These are phyloP conservation scores for Hypoxylon crocopeplum DNA, from an alignment of 495 filamentous ascomycete species.

Conservation along the genomic window DNA sequence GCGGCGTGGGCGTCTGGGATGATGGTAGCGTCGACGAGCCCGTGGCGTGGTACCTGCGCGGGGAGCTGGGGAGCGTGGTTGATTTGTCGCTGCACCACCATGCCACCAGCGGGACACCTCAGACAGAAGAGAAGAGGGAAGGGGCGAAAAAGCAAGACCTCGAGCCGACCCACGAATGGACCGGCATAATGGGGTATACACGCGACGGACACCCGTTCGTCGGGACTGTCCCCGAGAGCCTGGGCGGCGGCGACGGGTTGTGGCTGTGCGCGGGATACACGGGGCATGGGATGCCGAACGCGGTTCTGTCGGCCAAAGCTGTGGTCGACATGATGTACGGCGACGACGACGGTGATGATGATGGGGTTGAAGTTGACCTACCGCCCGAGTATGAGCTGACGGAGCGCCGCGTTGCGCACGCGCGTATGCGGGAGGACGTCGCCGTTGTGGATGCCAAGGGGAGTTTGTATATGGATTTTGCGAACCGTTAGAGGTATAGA, in stretches of 20 bases:
- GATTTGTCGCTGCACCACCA: conserved; percentile 30
- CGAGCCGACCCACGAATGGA: conserved; percentile 71
- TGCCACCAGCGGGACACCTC: background rate
- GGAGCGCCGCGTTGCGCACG: conserved; percentile 46
- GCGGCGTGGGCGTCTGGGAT: conserved; percentile 63
- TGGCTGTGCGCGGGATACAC: conserved; percentile 70
- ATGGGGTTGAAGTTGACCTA: conserved; percentile 36
- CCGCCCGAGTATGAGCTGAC: conserved; percentile 57
- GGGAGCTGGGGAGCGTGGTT: conserved; percentile 44
- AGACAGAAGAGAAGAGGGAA: background rate
- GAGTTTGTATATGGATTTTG: conserved; percentile 27
- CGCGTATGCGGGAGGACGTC: conserved; percentile 31
- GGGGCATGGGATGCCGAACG: conserved; percentile 86
- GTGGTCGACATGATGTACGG: conserved; percentile 67
- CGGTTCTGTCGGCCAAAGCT: conserved; percentile 71
- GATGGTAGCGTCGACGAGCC: conserved; percentile 62
- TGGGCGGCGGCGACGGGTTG: conserved; percentile 47
- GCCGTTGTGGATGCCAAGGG: conserved; percentile 32
- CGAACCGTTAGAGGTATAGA: too few species aligned
- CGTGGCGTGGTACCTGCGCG: conserved; percentile 58
- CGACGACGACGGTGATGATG: conserved; percentile 42
- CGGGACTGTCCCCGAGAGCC: conserved; percentile 57
- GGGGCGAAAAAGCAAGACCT: conserved; percentile 54
- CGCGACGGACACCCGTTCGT: conserved; percentile 75
- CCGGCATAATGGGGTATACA: conserved; percentile 82